These are phyloP conservation scores for Penicillium longicatenatum DNA, from an alignment of 495 filamentous ascomycete genomes.

Conservation along the genomic window DNA sequence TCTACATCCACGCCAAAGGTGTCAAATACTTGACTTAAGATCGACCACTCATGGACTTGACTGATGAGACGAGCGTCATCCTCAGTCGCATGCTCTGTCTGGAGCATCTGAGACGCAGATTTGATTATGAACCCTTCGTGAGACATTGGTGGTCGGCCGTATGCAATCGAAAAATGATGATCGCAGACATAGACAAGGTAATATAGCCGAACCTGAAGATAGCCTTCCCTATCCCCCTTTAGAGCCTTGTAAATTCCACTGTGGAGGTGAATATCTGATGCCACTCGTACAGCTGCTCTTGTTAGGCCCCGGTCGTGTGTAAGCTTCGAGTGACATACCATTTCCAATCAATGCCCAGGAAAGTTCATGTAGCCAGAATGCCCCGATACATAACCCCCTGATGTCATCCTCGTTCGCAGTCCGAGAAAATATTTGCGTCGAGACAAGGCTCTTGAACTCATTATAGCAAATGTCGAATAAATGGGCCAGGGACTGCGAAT, in stretches of 20 bases:
- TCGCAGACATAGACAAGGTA: slow-evolving; percentile 42
- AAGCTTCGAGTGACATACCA: slow-evolving; percentile 14
- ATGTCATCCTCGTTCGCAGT: slow-evolving; percentile 31
- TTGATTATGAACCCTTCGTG: slow-evolving; percentile 32
- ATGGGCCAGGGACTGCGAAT: slow-evolving; percentile 27
- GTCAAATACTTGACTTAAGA: slow-evolving; percentile 35
- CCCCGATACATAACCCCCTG: slow-evolving; percentile 36
- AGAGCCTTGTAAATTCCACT: slow-evolving; percentile 32
- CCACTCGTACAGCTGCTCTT: slow-evolving; percentile 31
- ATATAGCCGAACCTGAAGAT: slow-evolving; percentile 33
- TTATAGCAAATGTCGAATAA: slow-evolving; percentile 32
- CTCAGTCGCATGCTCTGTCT: slow-evolving; percentile 32
- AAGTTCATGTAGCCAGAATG: slow-evolving; percentile 39
- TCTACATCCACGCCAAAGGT: slow-evolving; percentile 43
- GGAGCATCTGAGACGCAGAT: slow-evolving; percentile 24
- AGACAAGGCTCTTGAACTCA: slow-evolving; percentile 28
- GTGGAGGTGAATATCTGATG: slow-evolving; percentile 35
- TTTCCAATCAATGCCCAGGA: slow-evolving; percentile 34
- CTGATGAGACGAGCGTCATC: slow-evolving; percentile 38
- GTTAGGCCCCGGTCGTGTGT: slow-evolving; percentile 11
- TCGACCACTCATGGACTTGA: slow-evolving; percentile 39
- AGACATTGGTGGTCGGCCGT: slow-evolving; percentile 40
- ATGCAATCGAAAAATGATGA: slow-evolving; percentile 38
- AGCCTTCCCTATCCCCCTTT: slow-evolving; percentile 30
- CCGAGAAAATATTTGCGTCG: slow-evolving; percentile 24